Evolutionary conservation across 169 alveolate genomes (phyloP).

Genomic region (Cryptosporidium bovis): DNA sequence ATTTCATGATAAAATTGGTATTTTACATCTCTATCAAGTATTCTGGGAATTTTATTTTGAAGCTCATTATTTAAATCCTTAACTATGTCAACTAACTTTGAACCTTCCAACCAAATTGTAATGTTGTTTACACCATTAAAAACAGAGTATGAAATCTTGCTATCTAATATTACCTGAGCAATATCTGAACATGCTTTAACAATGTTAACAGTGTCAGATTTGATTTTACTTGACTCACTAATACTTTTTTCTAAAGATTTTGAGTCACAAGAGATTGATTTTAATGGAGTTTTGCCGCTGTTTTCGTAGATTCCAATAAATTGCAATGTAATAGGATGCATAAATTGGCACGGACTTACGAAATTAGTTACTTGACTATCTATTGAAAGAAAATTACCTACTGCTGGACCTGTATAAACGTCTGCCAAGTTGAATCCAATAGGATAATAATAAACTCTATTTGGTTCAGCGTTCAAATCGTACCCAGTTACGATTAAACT

Average conservation of each 20-base stretch:
- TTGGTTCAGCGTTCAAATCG: slow-evolving; percentile 43
- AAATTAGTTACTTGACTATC: slow-evolving; percentile 72
- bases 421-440: slow-evolving; percentile 66
- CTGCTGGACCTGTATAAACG: slow-evolving; percentile 45
- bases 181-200: slow-evolving; percentile 54
- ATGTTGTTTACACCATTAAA: slow-evolving; percentile 67
- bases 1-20: slow-evolving; percentile 58
- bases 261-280: slow-evolving; percentile 42
- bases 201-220: slow-evolving; percentile 52
- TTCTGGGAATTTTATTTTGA: slow-evolving; percentile 53
- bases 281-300: slow-evolving; percentile 58
- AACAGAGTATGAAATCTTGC: slow-evolving; percentile 34
- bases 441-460: slow-evolving; percentile 60
- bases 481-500: background rate
- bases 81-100: slow-evolving; percentile 41
- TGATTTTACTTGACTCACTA: background rate
- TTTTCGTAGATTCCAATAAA: slow-evolving; percentile 62
- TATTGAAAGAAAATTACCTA: slow-evolving; percentile 48
- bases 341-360: slow-evolving; percentile 67
- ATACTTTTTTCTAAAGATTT: slow-evolving; percentile 49
- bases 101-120: slow-evolving; percentile 71
- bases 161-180: slow-evolving; percentile 36
- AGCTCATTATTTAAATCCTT: slow-evolving; percentile 29
- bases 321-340: slow-evolving; percentile 72
- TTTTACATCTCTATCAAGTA: slow-evolving; percentile 40